phyloP scores from a whole-genome alignment of 371 early-diverging fungal genomes.

The Mortierella sp. region DNA sequence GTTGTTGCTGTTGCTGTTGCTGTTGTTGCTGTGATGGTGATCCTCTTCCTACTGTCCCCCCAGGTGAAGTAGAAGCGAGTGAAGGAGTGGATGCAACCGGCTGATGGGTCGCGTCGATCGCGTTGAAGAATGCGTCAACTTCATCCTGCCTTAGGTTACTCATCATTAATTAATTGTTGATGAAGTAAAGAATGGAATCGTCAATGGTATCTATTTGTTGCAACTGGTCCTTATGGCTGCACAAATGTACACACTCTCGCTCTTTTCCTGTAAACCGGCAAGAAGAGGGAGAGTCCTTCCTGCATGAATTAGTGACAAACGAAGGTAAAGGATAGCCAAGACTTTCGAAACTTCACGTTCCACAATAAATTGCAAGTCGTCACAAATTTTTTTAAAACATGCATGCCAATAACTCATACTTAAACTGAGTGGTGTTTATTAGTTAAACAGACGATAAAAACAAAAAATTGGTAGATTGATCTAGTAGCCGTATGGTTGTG shows the following conservation, averaged over 20 bases:
- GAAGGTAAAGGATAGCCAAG: too few species aligned
- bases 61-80: neutral
- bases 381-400: too few species aligned
- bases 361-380: too few species aligned
- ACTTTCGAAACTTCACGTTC: too few species aligned
- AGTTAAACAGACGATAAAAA: neutral
- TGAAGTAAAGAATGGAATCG: neutral
- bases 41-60: neutral
- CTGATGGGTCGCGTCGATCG: slow-evolving; percentile 23
- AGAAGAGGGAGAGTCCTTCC: too few species aligned
- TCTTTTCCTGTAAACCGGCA: too few species aligned
- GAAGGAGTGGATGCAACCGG: neutral
- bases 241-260: neutral
- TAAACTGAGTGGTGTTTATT: too few species aligned
- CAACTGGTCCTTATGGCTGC: neutral
- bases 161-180: neutral
- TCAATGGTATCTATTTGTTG: neutral
- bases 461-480: neutral
- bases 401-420: too few species aligned
- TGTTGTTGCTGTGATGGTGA: slow-evolving; percentile 2
- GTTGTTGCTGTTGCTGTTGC: slow-evolving; percentile 7
- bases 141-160: slow-evolving; percentile 38
- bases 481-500: slow-evolving; percentile 30
- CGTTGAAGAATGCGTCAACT: slow-evolving; percentile 41
- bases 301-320: too few species aligned